Evolutionary conservation across 352 stramenopile species (phyloP).

Genomic region (Phytophthora macrochlamydospora): DNA sequence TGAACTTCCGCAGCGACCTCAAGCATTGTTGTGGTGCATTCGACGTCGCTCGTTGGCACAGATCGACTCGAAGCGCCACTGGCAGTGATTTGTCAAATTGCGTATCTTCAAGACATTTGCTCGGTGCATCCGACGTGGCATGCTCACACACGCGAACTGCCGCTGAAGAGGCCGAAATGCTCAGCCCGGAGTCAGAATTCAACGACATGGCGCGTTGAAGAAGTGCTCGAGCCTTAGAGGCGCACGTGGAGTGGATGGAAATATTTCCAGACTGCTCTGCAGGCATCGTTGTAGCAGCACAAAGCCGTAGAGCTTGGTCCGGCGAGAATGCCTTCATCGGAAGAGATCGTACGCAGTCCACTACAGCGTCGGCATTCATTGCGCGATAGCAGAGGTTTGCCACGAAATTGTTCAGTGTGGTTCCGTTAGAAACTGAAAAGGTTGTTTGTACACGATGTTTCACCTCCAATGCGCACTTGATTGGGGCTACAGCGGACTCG

Average conservation of each 20-base stretch:
- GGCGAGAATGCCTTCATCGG: slow-evolving; percentile 24
- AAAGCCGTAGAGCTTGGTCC: slow-evolving; percentile 32
- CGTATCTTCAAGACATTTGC: slow-evolving; percentile 35
- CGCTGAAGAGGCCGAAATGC: slow-evolving; percentile 22
- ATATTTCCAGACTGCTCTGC: not conserved
- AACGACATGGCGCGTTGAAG: slow-evolving; percentile 16
- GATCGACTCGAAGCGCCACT: slow-evolving; percentile 17
- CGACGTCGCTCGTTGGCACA: slow-evolving; percentile 33
- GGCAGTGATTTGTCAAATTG: slow-evolving; percentile 34
- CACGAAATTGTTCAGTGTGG: slow-evolving; percentile 19
- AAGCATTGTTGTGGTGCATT: slow-evolving; percentile 32
- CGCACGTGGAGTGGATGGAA: slow-evolving; percentile 21
- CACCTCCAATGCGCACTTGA: slow-evolving; percentile 40
- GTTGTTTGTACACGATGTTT: slow-evolving; percentile 9
- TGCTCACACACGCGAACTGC: slow-evolving; percentile 38
- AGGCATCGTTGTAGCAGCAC: slow-evolving; percentile 25
- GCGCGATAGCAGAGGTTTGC: slow-evolving; percentile 34
- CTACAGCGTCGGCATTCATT: slow-evolving; percentile 24
- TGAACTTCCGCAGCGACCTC: slow-evolving; percentile 31
- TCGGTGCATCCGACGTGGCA: slow-evolving; percentile 35
- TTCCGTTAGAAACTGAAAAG: not conserved
- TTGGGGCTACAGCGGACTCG: slow-evolving; percentile 19
- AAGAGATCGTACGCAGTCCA: slow-evolving; percentile 35
- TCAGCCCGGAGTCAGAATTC: slow-evolving; percentile 6
- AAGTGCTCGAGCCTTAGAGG: slow-evolving; percentile 19